Conservation (phyloP, 805 yeast species). For the Candida easanensis region DNA sequence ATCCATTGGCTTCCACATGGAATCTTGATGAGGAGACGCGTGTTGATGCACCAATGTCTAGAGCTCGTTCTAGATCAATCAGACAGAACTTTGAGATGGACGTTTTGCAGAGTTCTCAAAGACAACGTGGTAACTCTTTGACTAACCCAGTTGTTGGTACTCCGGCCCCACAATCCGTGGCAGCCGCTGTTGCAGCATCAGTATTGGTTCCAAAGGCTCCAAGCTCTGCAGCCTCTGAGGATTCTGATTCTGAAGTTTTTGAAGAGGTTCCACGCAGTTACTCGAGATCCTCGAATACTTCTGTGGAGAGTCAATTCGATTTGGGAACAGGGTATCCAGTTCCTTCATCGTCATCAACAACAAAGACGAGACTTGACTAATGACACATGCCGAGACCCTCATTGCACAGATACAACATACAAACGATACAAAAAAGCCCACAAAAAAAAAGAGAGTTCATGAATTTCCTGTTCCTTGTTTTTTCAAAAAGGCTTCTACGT, state of each 20-base stretch:
- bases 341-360: slow-evolving; percentile 5
- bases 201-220: slow-evolving; percentile 4
- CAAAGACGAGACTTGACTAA: slow-evolving; percentile 12
- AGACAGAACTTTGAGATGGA: slow-evolving; percentile 27
- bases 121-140: slow-evolving; percentile 14
- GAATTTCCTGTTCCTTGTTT: no score
- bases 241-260: slow-evolving; percentile 15
- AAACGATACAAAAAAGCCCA: neutral
- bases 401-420: neutral
- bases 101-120: slow-evolving; percentile 16
- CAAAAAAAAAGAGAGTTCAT: no score
- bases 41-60: slow-evolving; percentile 2
- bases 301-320: slow-evolving; percentile 27
- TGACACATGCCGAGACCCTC: neutral
- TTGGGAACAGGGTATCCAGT: slow-evolving; percentile 11
- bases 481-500: no score
- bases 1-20: slow-evolving; percentile 33
- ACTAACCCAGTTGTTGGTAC: neutral
- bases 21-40: slow-evolving; percentile 29
- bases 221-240: slow-evolving; percentile 11
- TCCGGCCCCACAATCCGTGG: slow-evolving; percentile 1
- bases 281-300: slow-evolving; percentile 33
- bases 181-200: slow-evolving; percentile 1
- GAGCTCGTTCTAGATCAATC: slow-evolving; percentile 21
- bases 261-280: slow-evolving; percentile 22